phyloP scores from a whole-genome alignment of 306 rosid species.

The Rosa lucieae region DNA sequence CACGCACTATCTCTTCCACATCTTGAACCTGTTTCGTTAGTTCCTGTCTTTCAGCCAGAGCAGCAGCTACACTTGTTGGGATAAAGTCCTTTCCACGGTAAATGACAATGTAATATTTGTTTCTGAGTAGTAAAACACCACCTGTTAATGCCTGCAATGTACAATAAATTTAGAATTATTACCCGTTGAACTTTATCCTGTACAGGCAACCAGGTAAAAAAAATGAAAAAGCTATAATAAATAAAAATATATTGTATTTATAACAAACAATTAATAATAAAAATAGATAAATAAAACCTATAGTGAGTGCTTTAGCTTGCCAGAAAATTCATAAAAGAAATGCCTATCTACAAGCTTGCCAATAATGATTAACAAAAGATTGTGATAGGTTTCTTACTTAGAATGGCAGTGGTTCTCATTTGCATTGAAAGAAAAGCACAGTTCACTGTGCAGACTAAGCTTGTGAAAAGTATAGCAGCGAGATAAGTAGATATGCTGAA shows the following conservation, averaged over 20 bases:
- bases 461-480: not conserved
- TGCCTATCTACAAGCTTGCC: not conserved
- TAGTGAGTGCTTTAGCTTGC: not conserved
- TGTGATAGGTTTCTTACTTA: not conserved
- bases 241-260: not conserved
- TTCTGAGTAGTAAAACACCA: conserved; percentile 87
- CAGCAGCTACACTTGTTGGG: conserved; percentile 76
- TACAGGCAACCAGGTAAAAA: not conserved
- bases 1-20: conserved; percentile 65
- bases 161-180: conserved; percentile 21
- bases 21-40: conserved; percentile 71
- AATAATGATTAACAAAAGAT: not conserved
- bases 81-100: conserved; percentile 94
- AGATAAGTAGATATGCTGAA: not conserved
- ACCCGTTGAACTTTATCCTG: conserved; percentile 5
- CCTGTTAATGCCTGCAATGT: conserved; percentile 79
- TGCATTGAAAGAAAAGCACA: not conserved
- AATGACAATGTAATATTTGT: conserved; percentile 81
- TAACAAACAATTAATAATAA: not conserved
- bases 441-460: not conserved
- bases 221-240: not conserved
- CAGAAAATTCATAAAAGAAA: not conserved
- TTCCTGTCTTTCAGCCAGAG: conserved; percentile 78
- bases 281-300: not conserved
- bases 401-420: not conserved